Evolutionary conservation across 495 filamentous ascomycete genomes (phyloP).

Genomic region (Podospora tetraspora): DNA sequence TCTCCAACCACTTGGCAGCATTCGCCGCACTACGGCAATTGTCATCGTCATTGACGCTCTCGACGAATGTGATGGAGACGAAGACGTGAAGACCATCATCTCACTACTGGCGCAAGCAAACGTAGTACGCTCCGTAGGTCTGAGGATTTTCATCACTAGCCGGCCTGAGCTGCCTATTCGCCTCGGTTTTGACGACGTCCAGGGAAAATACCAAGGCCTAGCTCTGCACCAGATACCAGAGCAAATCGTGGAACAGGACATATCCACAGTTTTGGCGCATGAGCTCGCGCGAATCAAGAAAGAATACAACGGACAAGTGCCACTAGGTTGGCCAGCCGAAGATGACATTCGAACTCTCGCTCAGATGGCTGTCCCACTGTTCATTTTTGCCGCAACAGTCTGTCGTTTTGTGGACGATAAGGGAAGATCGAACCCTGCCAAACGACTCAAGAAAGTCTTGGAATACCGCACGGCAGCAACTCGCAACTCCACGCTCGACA

Average conservation of each 20-base stretch:
- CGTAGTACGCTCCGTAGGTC: neutral
- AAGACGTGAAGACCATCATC: constrained; percentile 38
- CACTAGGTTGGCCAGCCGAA: constrained; percentile 38
- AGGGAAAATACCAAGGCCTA: constrained; percentile 26
- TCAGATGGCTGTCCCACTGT: constrained; percentile 36
- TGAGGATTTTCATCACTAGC: constrained; percentile 33
- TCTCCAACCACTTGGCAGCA: constrained; percentile 32
- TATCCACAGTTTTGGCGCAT: constrained; percentile 29
- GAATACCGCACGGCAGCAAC: constrained; percentile 21
- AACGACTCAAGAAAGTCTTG: constrained; percentile 28
- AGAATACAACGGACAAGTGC: constrained; percentile 22
- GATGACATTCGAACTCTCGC: constrained; percentile 28
- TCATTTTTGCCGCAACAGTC: constrained; percentile 42
- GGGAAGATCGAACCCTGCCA: constrained; percentile 17
- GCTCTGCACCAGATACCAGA: constrained; percentile 30
- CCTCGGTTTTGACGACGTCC: constrained; percentile 25
- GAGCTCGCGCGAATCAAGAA: constrained; percentile 21
- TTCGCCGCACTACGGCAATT: constrained; percentile 6
- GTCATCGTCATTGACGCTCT: constrained; percentile 50
- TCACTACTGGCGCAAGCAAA: constrained; percentile 27
- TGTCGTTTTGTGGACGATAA: constrained; percentile 36
- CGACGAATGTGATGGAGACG: constrained; percentile 45
- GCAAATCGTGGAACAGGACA: constrained; percentile 32
- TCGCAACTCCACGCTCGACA: constrained; percentile 14
- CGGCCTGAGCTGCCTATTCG: constrained; percentile 44